Evolutionary conservation across 192 early-diverging fungal species (phyloP).

Genomic region (Backusella sp.): DNA sequence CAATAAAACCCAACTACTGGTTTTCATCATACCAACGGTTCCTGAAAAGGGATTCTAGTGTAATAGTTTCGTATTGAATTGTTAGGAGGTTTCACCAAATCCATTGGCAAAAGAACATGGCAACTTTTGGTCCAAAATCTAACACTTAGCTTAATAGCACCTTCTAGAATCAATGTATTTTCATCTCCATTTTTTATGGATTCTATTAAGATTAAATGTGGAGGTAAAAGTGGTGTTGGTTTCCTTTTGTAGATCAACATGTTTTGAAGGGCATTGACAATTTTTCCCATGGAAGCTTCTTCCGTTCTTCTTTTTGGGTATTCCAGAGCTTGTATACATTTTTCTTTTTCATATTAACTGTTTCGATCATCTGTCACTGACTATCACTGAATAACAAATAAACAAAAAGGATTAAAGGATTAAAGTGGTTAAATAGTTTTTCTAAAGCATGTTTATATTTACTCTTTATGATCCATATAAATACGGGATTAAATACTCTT

Average conservation of each 20-base stretch:
- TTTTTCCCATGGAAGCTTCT: neutral
- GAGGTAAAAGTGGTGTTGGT: neutral
- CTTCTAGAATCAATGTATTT: too few species aligned
- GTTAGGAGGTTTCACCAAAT: too few species aligned
- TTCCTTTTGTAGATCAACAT: neutral
- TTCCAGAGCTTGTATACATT: neutral
- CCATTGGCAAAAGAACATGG: too few species aligned
- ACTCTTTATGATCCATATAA: neutral
- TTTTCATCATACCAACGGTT: too few species aligned
- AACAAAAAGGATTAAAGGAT: neutral
- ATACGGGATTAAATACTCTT: neutral
- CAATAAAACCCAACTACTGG: too few species aligned
- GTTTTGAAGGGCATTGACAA: neutral
- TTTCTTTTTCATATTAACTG: neutral
- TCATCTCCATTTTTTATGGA: too few species aligned
- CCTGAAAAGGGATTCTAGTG: too few species aligned
- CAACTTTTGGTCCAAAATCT: too few species aligned
- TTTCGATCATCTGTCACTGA: neutral
- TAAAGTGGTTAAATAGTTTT: neutral
- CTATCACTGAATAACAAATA: too few species aligned
- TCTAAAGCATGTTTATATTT: neutral
- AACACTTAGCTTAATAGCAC: too few species aligned
- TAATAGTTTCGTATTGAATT: too few species aligned
- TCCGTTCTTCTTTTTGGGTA: neutral
- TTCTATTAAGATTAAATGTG: neutral